Base-by-base conservation (phyloP, 306 rosid genomes). In the Casuarina glauca region DNA sequence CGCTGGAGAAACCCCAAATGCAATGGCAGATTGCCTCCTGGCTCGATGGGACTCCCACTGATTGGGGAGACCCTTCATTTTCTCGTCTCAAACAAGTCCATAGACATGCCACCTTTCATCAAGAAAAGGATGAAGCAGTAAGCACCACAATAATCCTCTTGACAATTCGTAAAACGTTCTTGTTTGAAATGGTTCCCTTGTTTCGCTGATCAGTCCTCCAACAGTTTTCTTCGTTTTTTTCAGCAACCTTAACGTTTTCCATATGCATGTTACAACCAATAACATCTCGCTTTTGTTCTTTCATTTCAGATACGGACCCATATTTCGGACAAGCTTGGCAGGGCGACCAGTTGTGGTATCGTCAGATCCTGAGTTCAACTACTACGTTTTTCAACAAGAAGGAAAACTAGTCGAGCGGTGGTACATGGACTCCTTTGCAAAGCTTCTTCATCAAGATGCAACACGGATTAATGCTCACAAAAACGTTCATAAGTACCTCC, bases 251-350 rank as follows among this genome's bases (percentile, higher is more conserved):
- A 26, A 26, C 32, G 32, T 26, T 26, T 26, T 26, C 1, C 32
- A 26, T 26, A 26, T 26, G 32, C 32, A 26, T 26, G 32, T 26
- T 19, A 17, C 32, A 26, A 26, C 32, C 32, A 26, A 26, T 26
- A 26, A 26, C 32, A 26, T 26, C 32, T 51, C 13, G 16, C 32
- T 26, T 26, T 26, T 26, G 5, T 32, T 13, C 35, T 13, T 38
- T 15, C 19, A 15, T 15, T 36, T 63, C 13, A 63, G 69, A 63
- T 63, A 63, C 11, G 69, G 69, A 9, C 46, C 69, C 13, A 15
- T 63, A 38, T 63, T 63, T 63, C 46, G 69, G 20, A 63, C 69
- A 63, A 63, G 69, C 69, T 38, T 63, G 69, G 69, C n/a, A 19
- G 62, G 62, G 6, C 62, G 62, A 35, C 62, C 36, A 20, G 62